These are phyloP conservation scores for Sugiyamaella mastotermitis DNA, from an alignment of 805 yeast species.

Conservation along the genomic window DNA sequence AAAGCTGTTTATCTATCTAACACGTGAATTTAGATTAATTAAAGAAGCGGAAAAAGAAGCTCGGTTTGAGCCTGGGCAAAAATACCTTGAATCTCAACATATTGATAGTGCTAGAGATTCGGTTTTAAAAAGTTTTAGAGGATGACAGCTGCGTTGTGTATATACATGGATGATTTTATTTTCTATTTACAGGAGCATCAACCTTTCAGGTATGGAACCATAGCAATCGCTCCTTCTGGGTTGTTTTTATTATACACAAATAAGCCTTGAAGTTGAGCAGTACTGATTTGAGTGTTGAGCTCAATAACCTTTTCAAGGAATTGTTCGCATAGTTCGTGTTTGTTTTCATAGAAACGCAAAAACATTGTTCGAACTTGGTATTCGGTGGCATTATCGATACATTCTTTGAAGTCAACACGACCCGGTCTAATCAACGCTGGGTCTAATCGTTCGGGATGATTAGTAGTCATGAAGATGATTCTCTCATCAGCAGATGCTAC, in stretches of 20 bases:
- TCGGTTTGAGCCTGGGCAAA: constrained; percentile 2
- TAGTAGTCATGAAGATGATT: constrained; percentile 95
- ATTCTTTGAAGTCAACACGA: constrained; percentile 77
- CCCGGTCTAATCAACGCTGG: constrained; percentile 95
- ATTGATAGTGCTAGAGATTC: not conserved
- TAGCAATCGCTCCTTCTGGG: constrained; percentile 67
- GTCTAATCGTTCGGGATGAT: constrained; percentile 90
- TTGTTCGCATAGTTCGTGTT: constrained; percentile 49
- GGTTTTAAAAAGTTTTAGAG: not conserved
- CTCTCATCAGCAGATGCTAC: constrained; percentile 97
- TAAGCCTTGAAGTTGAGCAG: constrained; percentile 93
- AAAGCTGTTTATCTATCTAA: constrained; percentile 1
- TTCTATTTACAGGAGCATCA: constrained; percentile 1
- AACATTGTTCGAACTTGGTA: constrained; percentile 82
- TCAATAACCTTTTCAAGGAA: constrained; percentile 41
- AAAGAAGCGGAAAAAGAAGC: constrained; percentile 11
- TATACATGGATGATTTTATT: not conserved
- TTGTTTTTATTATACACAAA: constrained; percentile 87
- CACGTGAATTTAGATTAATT: constrained; percentile 7
- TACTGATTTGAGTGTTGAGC: constrained; percentile 59
- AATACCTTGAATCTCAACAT: not conserved
- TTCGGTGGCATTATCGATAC: constrained; percentile 81
- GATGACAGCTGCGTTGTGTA: too few relatives aligned
- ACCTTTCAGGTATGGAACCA: constrained; percentile 35
- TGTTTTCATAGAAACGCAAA: constrained; percentile 68